Conservation (phyloP, 1,139 yeast genomes). For the Pichia inconspicua region DNA sequence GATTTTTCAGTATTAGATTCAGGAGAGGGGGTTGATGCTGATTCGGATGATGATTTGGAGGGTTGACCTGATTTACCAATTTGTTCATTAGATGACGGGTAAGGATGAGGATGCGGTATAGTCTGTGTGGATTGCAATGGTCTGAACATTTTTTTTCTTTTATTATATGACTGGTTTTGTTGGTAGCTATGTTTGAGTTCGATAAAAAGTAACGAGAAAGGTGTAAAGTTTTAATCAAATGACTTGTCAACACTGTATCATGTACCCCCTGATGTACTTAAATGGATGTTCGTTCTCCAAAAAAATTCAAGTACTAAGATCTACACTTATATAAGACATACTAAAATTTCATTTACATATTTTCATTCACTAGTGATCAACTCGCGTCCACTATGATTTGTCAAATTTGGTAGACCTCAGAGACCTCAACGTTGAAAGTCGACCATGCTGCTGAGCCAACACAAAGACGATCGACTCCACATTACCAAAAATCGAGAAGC, state of each 20-base stretch:
- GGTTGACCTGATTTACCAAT: background rate
- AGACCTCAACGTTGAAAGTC: too few species aligned
- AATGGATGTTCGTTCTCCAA: background rate
- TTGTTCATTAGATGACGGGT: constrained; percentile 2
- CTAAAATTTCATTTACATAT: too few species aligned
- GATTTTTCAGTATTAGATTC: background rate
- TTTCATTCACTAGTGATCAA: too few species aligned
- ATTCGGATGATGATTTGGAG: background rate
- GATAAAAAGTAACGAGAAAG: background rate
- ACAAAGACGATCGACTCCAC: too few species aligned
- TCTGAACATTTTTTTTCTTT: background rate
- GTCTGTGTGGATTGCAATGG: constrained; percentile 10
- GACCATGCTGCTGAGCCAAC: too few species aligned
- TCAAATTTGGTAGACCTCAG: too few species aligned
- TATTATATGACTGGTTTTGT: background rate
- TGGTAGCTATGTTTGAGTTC: background rate
- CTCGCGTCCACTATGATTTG: too few species aligned
- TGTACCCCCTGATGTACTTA: background rate
- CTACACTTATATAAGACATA: too few species aligned
- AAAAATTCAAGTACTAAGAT: background rate
- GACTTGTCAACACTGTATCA: background rate
- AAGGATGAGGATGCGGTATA: constrained; percentile 12
- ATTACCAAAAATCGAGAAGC: too few species aligned
- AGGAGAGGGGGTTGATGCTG: background rate
- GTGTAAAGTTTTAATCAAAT: background rate